Percentiles rank a stretch among this genome's conserved stretches.
Evolutionary conservation across 805 yeast genomes (phyloP).

Genomic region (Candida yuanshanica): DNA sequence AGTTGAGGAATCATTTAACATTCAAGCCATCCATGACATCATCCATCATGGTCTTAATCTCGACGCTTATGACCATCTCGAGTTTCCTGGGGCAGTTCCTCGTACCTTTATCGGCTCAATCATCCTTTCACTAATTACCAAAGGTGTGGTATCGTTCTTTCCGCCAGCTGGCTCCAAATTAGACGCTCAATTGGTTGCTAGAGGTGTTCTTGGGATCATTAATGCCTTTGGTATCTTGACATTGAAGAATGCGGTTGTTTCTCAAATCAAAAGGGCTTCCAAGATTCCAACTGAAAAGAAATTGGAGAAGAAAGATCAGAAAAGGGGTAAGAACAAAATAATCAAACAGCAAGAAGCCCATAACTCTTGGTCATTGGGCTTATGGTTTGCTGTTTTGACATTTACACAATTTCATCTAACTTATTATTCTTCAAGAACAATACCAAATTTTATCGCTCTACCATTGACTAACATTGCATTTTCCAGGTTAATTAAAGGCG

Average conservation of each 20-base stretch:
- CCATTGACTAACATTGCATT: slow-evolving; percentile 63
- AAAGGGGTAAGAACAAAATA: slow-evolving; percentile 10
- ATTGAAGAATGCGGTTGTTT: slow-evolving; percentile 37
- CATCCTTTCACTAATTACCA: slow-evolving; percentile 41
- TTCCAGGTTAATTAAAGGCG: slow-evolving; percentile 43
- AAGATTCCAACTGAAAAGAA: not conserved
- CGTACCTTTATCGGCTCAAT: slow-evolving; percentile 75
- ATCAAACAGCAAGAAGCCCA: slow-evolving; percentile 7
- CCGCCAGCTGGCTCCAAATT: slow-evolving; percentile 33
- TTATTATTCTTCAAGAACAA: slow-evolving; percentile 75
- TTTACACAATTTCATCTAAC: slow-evolving; percentile 73
- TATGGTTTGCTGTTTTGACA: slow-evolving; percentile 57
- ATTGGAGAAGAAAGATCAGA: not conserved
- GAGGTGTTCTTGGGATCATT: slow-evolving; percentile 57
- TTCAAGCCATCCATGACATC: slow-evolving; percentile 86
- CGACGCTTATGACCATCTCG: slow-evolving; percentile 59
- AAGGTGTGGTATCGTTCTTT: slow-evolving; percentile 27
- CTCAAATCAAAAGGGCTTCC: slow-evolving; percentile 21
- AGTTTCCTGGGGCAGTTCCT: slow-evolving; percentile 88
- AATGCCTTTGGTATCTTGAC: slow-evolving; percentile 50
- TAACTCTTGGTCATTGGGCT: slow-evolving; percentile 30
- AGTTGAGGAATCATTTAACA: slow-evolving; percentile 89
- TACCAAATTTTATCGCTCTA: slow-evolving; percentile 77
- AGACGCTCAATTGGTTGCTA: slow-evolving; percentile 45
- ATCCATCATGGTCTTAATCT: slow-evolving; percentile 51